These are phyloP conservation scores for Pseudisothecium myosuroides DNA, from an alignment of 225 moss, liverwort and hornwort genomes.

Conservation along the genomic window DNA sequence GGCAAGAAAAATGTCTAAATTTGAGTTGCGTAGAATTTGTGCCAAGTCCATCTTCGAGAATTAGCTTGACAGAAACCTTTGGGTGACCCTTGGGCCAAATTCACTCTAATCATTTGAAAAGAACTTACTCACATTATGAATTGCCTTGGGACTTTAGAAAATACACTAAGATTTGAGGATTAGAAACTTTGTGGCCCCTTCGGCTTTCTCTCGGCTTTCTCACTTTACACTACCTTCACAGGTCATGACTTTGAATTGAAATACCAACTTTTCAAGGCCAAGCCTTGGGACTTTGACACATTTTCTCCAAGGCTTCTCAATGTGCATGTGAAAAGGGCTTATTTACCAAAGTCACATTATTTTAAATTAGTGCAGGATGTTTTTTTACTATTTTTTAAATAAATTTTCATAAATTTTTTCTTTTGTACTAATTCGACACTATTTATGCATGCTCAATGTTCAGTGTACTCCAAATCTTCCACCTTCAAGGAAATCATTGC, in stretches of 20 bases:
- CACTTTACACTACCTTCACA: background rate
- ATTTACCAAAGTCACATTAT: background rate
- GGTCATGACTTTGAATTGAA: background rate
- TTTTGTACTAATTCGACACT: background rate
- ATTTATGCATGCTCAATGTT: background rate
- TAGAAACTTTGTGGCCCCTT: background rate
- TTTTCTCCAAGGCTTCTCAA: background rate
- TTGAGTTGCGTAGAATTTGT: no score
- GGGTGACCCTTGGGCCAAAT: no score
- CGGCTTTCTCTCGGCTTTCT: no score
- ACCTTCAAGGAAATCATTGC: background rate
- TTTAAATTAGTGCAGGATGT: background rate
- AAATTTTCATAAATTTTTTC: background rate
- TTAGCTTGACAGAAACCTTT: background rate
- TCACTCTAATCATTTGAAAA: background rate
- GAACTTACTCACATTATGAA: background rate
- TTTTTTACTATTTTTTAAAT: no score
- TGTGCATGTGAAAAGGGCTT: no score
- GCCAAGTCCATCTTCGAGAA: no score
- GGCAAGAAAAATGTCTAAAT: background rate
- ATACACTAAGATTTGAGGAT: background rate
- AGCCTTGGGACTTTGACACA: background rate
- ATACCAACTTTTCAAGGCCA: background rate
- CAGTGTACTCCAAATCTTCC: background rate
- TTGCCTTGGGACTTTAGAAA: fast-evolving